phyloP scores from a whole-genome alignment of 306 rosid species.

The Cicer chorassanicum region DNA sequence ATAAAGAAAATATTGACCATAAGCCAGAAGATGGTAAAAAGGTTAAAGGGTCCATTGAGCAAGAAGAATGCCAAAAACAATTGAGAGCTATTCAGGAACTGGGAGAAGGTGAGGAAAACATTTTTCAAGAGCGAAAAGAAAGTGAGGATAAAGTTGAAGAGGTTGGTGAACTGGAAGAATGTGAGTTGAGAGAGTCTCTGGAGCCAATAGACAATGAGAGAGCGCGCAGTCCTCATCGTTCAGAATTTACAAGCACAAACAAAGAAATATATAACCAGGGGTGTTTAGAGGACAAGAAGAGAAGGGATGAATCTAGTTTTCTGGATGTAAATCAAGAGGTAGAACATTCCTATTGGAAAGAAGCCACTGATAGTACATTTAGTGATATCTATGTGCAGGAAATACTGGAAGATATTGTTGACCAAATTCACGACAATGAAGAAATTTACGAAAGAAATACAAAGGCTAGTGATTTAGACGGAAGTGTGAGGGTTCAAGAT shows the following conservation, averaged over 20 bases:
- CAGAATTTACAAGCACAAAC: conserved; percentile 40
- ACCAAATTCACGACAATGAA: conserved; percentile 46
- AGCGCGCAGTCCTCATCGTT: conserved; percentile 40
- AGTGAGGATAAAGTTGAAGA: conserved; percentile 46
- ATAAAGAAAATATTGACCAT: conserved; percentile 39
- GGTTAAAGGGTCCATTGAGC: conserved; percentile 41
- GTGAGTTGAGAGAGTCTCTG: conserved; percentile 48
- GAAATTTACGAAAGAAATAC: conserved; percentile 47
- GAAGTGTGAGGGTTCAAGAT: conserved; percentile 48
- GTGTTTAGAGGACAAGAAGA: conserved; percentile 48
- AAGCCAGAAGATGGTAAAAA: conserved; percentile 43
- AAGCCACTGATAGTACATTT: conserved; percentile 45
- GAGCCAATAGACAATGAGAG: conserved; percentile 45
- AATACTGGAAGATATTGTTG: conserved; percentile 45
- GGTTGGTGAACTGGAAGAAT: conserved; percentile 43
- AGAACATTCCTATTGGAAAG: conserved; percentile 44
- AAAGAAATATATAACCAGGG: conserved; percentile 42
- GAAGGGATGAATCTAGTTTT: conserved; percentile 43
- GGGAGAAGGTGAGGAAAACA: conserved; percentile 38
- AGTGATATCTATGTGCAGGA: conserved; percentile 46
- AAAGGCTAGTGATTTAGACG: conserved; percentile 47
- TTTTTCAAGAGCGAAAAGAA: conserved; percentile 48
- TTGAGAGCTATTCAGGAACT: conserved; percentile 41
- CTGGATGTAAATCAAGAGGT: conserved; percentile 53
- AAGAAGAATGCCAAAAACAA: conserved; percentile 42